Evolutionary conservation across 1,139 yeast species (phyloP).

Genomic region (Suhomyces maxii): DNA sequence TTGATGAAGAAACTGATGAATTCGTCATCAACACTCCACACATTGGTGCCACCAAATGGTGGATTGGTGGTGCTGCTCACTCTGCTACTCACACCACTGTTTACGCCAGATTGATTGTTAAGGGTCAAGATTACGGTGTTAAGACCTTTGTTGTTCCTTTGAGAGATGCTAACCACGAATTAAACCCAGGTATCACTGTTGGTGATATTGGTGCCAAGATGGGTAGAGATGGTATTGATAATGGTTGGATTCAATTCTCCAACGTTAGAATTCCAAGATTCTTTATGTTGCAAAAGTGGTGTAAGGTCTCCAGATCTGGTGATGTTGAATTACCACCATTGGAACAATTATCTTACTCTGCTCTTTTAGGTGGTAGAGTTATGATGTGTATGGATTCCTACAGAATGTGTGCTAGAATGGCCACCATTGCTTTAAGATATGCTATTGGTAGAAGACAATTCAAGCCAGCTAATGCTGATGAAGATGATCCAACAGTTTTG

Average conservation of each 20-base stretch:
- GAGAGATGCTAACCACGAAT: conserved; percentile 45
- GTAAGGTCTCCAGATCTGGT: conserved; percentile 43
- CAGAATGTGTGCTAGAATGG: conserved; percentile 42
- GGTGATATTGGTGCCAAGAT: conserved; percentile 53
- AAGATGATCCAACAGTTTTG: conserved; percentile 9
- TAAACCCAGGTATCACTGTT: conserved; percentile 44
- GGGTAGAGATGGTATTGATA: conserved; percentile 53
- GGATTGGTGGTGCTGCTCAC: conserved; percentile 56
- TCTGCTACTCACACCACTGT: conserved; percentile 47
- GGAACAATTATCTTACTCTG: conserved; percentile 49
- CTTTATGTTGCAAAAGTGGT: conserved; percentile 51
- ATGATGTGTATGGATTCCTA: conserved; percentile 46
- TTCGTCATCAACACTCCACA: conserved; percentile 49
- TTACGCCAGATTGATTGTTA: conserved; percentile 45
- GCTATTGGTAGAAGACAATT: conserved; percentile 50
- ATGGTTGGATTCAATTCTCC: conserved; percentile 52
- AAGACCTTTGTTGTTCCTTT: conserved; percentile 51
- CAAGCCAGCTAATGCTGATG: conserved; percentile 28
- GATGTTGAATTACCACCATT: conserved; percentile 45
- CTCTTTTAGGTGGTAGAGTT: conserved; percentile 49
- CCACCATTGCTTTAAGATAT: conserved; percentile 47
- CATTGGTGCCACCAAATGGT: conserved; percentile 53
- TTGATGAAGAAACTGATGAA: conserved; percentile 41
- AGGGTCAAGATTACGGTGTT: conserved; percentile 49
- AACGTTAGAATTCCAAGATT: conserved; percentile 46